Base-by-base conservation (phyloP, 768 basidiomycete species). In the Boletus reticulatus region DNA sequence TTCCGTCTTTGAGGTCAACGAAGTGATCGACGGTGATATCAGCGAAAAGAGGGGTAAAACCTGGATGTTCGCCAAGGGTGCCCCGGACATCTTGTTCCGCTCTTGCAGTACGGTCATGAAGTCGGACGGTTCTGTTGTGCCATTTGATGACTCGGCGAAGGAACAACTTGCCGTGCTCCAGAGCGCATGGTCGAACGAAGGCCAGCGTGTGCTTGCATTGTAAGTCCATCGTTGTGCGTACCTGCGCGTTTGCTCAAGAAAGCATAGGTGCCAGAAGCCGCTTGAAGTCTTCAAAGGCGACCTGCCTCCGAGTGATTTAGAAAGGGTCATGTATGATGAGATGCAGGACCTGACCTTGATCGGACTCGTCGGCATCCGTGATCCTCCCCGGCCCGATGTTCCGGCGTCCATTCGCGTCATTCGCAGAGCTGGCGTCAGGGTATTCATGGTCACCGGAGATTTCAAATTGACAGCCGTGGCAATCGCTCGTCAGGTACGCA, bases 371-470 rank as follows among this genome's bases (percentile, higher is more conserved):
- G 81, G 82, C 22, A 78, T 85, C 50, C 75, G 76, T 57, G 83
- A 85, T 52, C 83, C 83, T 4, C 82, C 83, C 11, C 74, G 83
- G 24, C 67, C 74, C 12, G 78, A 83, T 50, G 77, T 78, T n/a
- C 72, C 74, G 3, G 69, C 66, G 0, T 76, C 83, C 8, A 79
- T 85, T 2, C 57, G 70, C 4, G 70, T 77, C 45, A 80, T 79
- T 60, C 69, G 78, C 22, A 65, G 69, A 48, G 83, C 83, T 1
- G 82, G 83, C 20, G 76, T 81, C 46, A 74, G 77, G 22, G 77
- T 83, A 17, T 77, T 80, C 55, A 83, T 84, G 80, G 73, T 84
- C 22, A 84, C 82, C 0, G 82, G 82, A 45, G 82, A 83, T 62
- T 81, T 81, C 66, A 71, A 77, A 44, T 67, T 80, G 58, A 84